Evolutionary conservation across 1,284 basidiomycete genomes (phyloP).

Genomic region (Fomitopsis palustris): DNA sequence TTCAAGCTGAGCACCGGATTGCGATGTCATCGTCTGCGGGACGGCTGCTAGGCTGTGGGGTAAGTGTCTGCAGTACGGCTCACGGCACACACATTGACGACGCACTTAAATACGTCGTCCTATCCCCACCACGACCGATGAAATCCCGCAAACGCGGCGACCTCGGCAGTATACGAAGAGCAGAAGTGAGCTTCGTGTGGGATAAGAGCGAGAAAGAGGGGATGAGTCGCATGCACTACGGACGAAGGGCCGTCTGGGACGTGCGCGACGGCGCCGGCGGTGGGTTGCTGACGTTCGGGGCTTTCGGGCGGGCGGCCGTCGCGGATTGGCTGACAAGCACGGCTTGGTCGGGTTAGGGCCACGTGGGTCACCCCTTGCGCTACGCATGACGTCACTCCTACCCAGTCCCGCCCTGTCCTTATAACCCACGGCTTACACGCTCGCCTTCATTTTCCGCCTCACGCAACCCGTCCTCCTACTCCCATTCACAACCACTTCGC

Average conservation of each 20-base stretch:
- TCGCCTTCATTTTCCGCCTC: background rate
- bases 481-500: constrained; percentile 10
- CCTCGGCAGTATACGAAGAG: background rate
- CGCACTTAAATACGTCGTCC: background rate
- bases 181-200: background rate
- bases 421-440: background rate
- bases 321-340: background rate
- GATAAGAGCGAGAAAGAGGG: background rate
- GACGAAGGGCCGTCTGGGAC: background rate
- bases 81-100: background rate
- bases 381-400: constrained; percentile 4
- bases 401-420: background rate
- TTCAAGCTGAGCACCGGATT: background rate
- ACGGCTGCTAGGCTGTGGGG: background rate
- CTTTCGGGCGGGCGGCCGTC: background rate
- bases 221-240: background rate
- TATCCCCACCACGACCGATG: background rate
- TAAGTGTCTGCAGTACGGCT: background rate
- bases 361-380: background rate
- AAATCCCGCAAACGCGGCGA: background rate
- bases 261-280: background rate
- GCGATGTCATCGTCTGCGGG: background rate
- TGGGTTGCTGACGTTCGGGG: background rate
- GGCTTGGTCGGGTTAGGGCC: background rate
- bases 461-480: constrained; percentile 7